Evolutionary conservation across 1,139 yeast genomes (phyloP), one percentile per base, ranked within the genome.

Genomic region (Nadsonia starkeyi-henricii): DNA sequence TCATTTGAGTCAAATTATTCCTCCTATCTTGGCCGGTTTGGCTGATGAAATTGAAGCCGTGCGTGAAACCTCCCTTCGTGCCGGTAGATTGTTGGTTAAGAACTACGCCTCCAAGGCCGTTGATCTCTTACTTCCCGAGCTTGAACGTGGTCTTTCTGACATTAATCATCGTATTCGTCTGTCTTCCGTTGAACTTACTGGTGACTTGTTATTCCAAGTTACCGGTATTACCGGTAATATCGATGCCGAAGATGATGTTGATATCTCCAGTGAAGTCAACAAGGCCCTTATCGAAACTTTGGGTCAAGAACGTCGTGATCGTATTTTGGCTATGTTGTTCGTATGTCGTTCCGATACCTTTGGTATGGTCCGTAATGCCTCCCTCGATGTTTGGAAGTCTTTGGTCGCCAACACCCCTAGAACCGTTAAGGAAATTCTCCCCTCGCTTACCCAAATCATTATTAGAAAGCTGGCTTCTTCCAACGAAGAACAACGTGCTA

Each of bases 361-460:
- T 45, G 86, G 86, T 57, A 74, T 81, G 60, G 98, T 93, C 30
- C 81, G 98, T 59, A 79, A 79, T 56, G 85, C 95, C 43, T 81
- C 97, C n/a, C 78, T 86, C 53, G 96, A 91, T 58, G 89, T 93
- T 48, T 93, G 99, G 99, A 89, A 89, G 68, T 88, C 95, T 0
- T 73, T 93, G 64, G 97, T 93, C 49, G 84, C 95, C 49, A 91
- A 91, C 63, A 91, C 98, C 39, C 98, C 98, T 45, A 80, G 84
- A 64, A 86, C 96, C n/a, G 83, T 91, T 50, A 91, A 85, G 70
- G 96, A 89, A 63, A 85, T 91, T 52, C 68, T 93, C 57, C 95
- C 96, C 41, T 73, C 88, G 7, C 77, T 93, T 55, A 85, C 94
- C 2, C 76, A 76, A 52, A 75, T 85, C 57, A 80, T 93, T 60